A percentile compares a stretch with the other conserved stretches of the same genome.
Evolutionary conservation across 345 rosid species (phyloP).

Genomic region (Syzygium grande): DNA sequence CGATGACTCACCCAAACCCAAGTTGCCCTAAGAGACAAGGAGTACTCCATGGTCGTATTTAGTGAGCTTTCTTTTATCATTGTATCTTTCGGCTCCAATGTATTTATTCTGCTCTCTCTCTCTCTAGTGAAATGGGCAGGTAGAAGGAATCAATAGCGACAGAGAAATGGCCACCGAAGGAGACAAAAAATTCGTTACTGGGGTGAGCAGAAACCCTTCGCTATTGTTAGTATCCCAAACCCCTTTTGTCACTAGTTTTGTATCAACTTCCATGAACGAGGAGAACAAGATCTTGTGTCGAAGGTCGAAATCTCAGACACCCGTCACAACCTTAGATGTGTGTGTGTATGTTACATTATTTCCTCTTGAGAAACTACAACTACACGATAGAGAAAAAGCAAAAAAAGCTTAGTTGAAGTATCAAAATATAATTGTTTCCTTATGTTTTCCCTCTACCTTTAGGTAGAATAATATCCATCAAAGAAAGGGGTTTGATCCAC

Average conservation of each 20-base stretch:
- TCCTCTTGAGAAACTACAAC: not conserved
- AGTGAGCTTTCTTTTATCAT: not conserved
- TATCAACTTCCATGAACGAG: not conserved
- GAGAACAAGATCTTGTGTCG: not conserved
- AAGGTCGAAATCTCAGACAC: not conserved
- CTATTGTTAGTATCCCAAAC: not conserved
- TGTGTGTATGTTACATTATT: not conserved
- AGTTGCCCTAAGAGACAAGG: not conserved
- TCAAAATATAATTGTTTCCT: not conserved
- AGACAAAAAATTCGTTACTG: not conserved
- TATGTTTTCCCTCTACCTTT: not conserved
- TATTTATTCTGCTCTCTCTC: not conserved
- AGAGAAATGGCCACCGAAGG: not conserved
- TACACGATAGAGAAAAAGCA: not conserved
- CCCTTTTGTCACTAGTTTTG: not conserved
- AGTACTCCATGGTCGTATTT: not conserved
- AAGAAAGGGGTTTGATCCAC: conserved; percentile 19
- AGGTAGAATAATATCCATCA: conserved; percentile 1
- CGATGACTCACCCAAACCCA: not conserved
- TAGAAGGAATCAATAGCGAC: not conserved
- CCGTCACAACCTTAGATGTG: not conserved
- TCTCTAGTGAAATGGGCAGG: not conserved
- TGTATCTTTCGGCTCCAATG: not conserved
- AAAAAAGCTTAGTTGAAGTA: not conserved
- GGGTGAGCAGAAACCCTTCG: not conserved